A percentile compares a stretch with the other conserved stretches of the same genome.
These are phyloP conservation scores for Backusella sp. DNA, from an alignment of 192 early-diverging fungal species.

Conservation along the genomic window DNA sequence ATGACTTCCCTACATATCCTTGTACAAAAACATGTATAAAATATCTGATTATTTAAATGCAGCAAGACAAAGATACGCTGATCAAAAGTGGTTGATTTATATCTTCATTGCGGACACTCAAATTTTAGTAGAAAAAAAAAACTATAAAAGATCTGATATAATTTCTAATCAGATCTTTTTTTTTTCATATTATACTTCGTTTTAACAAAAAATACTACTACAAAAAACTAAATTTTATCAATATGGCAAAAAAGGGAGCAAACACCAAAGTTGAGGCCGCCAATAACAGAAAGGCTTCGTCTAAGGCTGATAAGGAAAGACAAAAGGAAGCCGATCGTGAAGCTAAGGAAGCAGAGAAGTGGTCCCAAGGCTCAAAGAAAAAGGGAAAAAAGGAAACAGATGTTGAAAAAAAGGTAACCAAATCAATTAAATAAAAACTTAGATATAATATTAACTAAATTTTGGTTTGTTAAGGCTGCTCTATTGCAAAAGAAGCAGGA, in stretches of 20 bases:
- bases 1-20: no score
- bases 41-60: background rate
- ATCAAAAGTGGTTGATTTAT: background rate
- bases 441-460: background rate
- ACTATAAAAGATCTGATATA: background rate
- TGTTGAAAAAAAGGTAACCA: constrained; percentile 47
- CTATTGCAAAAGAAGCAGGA: constrained; percentile 50
- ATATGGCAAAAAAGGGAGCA: constrained; percentile 6
- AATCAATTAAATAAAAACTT: background rate
- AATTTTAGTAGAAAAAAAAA: background rate
- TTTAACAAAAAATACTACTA: background rate
- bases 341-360: constrained; percentile 58
- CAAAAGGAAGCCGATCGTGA: constrained; percentile 55
- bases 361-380: constrained; percentile 71
- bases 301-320: constrained; percentile 59
- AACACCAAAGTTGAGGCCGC: constrained; percentile 16
- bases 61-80: background rate
- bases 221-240: background rate
- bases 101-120: background rate
- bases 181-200: background rate
- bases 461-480: constrained; percentile 37
- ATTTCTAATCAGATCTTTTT: constrained; percentile 1
- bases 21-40: background rate
- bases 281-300: constrained; percentile 45
- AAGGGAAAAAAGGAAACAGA: constrained; percentile 64